Percentiles rank a stretch among this genome's conserved stretches.
These are phyloP conservation scores for Straminergon stramineum DNA, from an alignment of 225 moss, liverwort and hornwort genomes.

Conservation along the genomic window DNA sequence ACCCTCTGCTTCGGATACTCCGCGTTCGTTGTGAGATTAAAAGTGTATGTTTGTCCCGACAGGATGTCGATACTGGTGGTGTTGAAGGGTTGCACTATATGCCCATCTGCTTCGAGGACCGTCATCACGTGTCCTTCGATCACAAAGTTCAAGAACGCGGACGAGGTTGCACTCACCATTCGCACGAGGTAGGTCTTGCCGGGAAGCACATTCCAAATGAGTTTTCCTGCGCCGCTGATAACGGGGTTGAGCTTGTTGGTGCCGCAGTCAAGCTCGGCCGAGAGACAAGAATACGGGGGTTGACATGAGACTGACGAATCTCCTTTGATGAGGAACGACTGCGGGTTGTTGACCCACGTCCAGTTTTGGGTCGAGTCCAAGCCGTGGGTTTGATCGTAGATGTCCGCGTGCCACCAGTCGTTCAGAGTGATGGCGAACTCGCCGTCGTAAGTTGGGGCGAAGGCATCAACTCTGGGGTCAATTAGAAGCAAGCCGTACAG, in stretches of 20 bases:
- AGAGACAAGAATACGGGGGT: neutral
- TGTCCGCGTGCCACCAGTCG: constrained; percentile 4
- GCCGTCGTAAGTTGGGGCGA: neutral
- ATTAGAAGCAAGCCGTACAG: neutral
- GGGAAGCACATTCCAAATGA: neutral
- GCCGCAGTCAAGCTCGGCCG: neutral
- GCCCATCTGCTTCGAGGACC: neutral
- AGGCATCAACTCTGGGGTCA: neutral
- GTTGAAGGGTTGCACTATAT: neutral
- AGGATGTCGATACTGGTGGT: constrained; percentile 15
- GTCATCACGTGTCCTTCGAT: constrained; percentile 35
- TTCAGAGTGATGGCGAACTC: neutral
- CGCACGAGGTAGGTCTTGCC: constrained; percentile 45
- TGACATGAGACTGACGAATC: neutral
- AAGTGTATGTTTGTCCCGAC: neutral
- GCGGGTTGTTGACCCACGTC: neutral
- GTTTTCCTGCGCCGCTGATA: neutral
- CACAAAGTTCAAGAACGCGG: constrained; percentile 29
- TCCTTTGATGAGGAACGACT: neutral
- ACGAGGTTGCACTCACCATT: constrained; percentile 16
- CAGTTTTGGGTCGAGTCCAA: neutral
- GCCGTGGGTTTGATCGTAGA: neutral
- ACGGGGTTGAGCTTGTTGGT: neutral
- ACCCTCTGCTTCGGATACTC: neutral
- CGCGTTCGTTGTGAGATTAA: neutral